These are phyloP conservation scores for Paralagenidium karlingii DNA, from an alignment of 352 stramenopile genomes.

Conservation along the genomic window DNA sequence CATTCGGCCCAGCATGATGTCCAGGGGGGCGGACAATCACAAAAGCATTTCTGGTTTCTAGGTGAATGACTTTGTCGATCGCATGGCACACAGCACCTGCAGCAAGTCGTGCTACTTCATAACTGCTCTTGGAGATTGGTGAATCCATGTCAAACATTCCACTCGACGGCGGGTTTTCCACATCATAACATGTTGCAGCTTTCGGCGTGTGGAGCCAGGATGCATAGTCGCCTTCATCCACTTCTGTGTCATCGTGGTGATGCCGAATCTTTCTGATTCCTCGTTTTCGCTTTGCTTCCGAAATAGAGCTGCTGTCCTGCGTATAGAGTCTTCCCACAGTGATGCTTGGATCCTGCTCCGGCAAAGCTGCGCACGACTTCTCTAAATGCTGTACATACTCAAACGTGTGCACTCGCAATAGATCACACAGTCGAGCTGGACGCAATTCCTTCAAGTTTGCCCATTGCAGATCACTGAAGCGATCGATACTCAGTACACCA, in stretches of 20 bases:
- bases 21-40: constrained; percentile 40
- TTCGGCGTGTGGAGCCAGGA: constrained; percentile 23
- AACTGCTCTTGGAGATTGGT: constrained; percentile 46
- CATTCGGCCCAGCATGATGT: constrained; percentile 46
- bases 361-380: constrained; percentile 18
- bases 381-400: constrained; percentile 57
- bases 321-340: too few relatives aligned
- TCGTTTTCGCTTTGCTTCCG: too few relatives aligned
- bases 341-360: constrained; percentile 34
- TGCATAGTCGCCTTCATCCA: background rate
- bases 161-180: constrained; percentile 24
- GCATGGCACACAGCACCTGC: constrained; percentile 46
- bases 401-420: constrained; percentile 46
- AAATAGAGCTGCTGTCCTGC: too few relatives aligned
- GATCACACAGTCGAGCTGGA: constrained; percentile 32
- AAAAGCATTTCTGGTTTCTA: constrained; percentile 49
- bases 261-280: too few relatives aligned
- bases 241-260: background rate
- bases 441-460: constrained; percentile 37
- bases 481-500: constrained; percentile 45
- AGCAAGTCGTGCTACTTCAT: constrained; percentile 31
- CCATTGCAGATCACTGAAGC: constrained; percentile 48
- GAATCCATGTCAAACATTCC: constrained; percentile 53
- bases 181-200: constrained; percentile 29
- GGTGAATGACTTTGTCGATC: constrained; percentile 44